Evolutionary conservation across 768 basidiomycete genomes (phyloP).

Genomic region (Lactarius deliciosus): DNA sequence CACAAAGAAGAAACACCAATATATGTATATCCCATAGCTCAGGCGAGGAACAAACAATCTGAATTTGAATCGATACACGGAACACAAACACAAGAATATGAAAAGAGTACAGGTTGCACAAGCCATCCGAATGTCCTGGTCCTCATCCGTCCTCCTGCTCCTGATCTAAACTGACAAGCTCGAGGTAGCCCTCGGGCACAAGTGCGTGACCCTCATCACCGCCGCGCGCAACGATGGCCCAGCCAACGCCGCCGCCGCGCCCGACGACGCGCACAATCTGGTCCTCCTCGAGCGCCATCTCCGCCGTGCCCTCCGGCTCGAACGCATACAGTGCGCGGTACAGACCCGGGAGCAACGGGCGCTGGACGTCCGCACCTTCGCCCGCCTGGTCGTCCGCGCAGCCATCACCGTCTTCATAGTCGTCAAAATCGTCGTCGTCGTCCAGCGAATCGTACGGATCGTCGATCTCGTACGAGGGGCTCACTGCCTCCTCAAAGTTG

Average conservation of each 20-base stretch:
- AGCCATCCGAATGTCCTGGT: not conserved
- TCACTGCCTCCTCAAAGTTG: slow-evolving; percentile 44
- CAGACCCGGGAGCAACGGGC: slow-evolving; percentile 59
- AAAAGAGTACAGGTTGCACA: slow-evolving; percentile 8
- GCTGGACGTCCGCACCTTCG: slow-evolving; percentile 35
- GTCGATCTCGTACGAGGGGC: slow-evolving; percentile 33
- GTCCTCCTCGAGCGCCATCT: slow-evolving; percentile 78
- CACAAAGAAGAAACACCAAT: not conserved
- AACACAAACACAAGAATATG: not conserved
- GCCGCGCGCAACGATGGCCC: slow-evolving; percentile 66
- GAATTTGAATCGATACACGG: slow-evolving; percentile 12
- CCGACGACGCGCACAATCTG: slow-evolving; percentile 74
- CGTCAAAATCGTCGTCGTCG: slow-evolving; percentile 33
- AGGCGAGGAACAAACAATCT: not conserved
- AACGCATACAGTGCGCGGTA: slow-evolving; percentile 81
- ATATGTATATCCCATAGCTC: not conserved
- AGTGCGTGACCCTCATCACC: slow-evolving; percentile 57
- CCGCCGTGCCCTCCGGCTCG: slow-evolving; percentile 75
- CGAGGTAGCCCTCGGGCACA: slow-evolving; percentile 78
- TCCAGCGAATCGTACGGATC: slow-evolving; percentile 31
- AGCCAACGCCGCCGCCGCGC: slow-evolving; percentile 74
- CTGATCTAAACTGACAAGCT: slow-evolving; percentile 46
- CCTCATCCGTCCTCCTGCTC: slow-evolving; percentile 23
- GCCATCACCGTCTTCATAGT: slow-evolving; percentile 31
- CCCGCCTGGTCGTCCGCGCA: slow-evolving; percentile 27